phyloP scores from a whole-genome alignment of 345 rosid species.

The Dovyalis caffra region DNA sequence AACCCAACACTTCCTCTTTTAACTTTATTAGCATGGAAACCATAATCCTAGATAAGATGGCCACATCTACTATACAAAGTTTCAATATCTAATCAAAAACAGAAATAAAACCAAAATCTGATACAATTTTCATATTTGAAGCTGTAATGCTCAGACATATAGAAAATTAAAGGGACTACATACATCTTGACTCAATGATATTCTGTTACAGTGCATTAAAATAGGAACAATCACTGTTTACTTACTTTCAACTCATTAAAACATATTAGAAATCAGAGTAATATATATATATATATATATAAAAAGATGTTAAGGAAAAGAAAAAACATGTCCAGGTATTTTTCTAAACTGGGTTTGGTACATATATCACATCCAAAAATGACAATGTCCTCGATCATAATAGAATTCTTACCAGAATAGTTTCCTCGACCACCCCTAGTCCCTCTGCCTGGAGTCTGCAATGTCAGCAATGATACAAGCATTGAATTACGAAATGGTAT shows the following conservation, averaged over 20 bases:
- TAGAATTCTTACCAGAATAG: conserved; percentile 35
- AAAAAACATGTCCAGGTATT: background rate
- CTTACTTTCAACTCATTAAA: background rate
- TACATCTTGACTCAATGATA: background rate
- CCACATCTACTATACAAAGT: background rate
- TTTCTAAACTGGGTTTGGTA: background rate
- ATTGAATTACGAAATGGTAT: background rate
- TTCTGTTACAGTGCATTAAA: background rate
- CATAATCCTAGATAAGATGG: background rate
- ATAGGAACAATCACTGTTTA: background rate
- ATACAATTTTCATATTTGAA: background rate
- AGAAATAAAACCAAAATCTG: background rate
- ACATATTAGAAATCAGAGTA: background rate
- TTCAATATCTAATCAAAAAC: background rate
- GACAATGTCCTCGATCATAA: conserved; percentile 39
- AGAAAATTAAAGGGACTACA: background rate
- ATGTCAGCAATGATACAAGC: conserved; percentile 38
- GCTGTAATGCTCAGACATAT: background rate
- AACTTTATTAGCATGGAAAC: background rate
- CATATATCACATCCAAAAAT: background rate
- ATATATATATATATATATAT: too few relatives aligned
- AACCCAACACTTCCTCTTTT: background rate
- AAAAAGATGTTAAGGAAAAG: background rate
- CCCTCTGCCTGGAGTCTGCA: conserved; percentile 38
- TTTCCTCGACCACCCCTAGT: conserved; percentile 51